Conservation (phyloP, 78 protist species). For the Dictyostelium capitatum region DNA sequence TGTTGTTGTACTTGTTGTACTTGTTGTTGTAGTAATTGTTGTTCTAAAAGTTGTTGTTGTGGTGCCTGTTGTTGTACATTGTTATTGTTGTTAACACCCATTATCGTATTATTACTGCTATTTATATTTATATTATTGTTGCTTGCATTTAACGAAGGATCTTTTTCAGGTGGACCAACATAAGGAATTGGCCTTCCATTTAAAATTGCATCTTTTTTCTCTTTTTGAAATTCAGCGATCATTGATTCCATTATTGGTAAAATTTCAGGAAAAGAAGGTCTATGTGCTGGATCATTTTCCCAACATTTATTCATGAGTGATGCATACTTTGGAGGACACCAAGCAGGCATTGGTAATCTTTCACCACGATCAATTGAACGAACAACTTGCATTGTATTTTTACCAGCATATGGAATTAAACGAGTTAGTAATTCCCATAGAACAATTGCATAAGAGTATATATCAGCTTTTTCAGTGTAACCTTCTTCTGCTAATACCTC, state of each 20-base stretch:
- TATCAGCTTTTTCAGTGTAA: constrained; percentile 79
- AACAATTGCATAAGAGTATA: constrained; percentile 70
- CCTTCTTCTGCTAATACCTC: constrained; percentile 71
- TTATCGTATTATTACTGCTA: not conserved
- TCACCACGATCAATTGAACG: constrained; percentile 75
- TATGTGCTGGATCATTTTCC: constrained; percentile 78
- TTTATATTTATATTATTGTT: not conserved
- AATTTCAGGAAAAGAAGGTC: constrained; percentile 81
- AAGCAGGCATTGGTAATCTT: constrained; percentile 55
- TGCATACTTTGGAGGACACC: constrained; percentile 75
- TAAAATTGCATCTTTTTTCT: constrained; percentile 34
- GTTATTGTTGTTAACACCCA: not conserved
- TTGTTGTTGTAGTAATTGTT: constrained; percentile 18
- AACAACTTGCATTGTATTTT: constrained; percentile 77
- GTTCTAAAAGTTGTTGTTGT: constrained; percentile 18
- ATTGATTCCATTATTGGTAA: constrained; percentile 57
- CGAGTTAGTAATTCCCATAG: constrained; percentile 78
- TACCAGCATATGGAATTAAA: constrained; percentile 79
- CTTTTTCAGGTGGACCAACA: constrained; percentile 59
- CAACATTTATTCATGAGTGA: constrained; percentile 61
- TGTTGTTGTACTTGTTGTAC: constrained; percentile 45
- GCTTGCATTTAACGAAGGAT: not conserved
- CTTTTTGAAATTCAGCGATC: constrained; percentile 57
- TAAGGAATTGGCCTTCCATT: constrained; percentile 34
- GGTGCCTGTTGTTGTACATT: not conserved